phyloP scores from a whole-genome alignment of 225 moss, liverwort and hornwort species.

The Marchantia paleacea region DNA sequence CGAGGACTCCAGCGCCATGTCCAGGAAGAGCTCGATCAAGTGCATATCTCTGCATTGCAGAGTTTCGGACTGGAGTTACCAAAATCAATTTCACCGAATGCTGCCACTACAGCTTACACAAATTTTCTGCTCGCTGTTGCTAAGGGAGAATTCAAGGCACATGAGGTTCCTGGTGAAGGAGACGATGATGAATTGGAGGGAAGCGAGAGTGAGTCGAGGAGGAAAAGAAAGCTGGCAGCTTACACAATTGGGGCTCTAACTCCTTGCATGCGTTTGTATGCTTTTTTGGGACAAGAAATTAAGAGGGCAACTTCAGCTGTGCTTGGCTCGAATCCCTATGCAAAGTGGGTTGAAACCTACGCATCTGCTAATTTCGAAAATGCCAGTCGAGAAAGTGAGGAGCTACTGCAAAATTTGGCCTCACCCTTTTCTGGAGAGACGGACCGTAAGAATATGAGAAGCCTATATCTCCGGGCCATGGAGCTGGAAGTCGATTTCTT shows the following conservation, averaged over 20 bases:
- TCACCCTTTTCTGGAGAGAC: conserved; percentile 37
- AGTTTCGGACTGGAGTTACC: conserved; percentile 30
- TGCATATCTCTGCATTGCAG: conserved; percentile 62
- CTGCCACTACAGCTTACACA: conserved; percentile 67
- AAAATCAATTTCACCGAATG: conserved; percentile 39
- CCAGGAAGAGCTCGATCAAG: conserved; percentile 60
- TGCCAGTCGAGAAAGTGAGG: conserved; percentile 58
- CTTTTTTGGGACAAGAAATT: conserved; percentile 75
- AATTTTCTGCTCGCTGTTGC: conserved; percentile 59
- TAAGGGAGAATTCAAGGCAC: conserved; percentile 33
- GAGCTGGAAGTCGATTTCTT: conserved; percentile 75
- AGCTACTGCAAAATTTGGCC: conserved; percentile 55
- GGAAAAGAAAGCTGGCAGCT: conserved; percentile 43
- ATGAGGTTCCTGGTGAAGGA: not conserved
- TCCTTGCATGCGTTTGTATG: conserved; percentile 87
- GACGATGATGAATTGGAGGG: not conserved
- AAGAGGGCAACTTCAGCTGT: conserved; percentile 1
- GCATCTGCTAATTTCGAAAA: conserved; percentile 66
- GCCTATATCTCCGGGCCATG: conserved; percentile 72
- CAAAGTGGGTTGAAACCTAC: conserved; percentile 82
- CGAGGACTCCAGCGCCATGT: conserved; percentile 50
- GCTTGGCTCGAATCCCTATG: conserved; percentile 45
- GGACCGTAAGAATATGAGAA: conserved; percentile 38
- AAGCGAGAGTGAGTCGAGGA: not conserved
- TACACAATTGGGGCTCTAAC: conserved; percentile 85